phyloP scores from a whole-genome alignment of 2,329 filamentous ascomycete species.

The Phyllosticta paracitricarpa region DNA sequence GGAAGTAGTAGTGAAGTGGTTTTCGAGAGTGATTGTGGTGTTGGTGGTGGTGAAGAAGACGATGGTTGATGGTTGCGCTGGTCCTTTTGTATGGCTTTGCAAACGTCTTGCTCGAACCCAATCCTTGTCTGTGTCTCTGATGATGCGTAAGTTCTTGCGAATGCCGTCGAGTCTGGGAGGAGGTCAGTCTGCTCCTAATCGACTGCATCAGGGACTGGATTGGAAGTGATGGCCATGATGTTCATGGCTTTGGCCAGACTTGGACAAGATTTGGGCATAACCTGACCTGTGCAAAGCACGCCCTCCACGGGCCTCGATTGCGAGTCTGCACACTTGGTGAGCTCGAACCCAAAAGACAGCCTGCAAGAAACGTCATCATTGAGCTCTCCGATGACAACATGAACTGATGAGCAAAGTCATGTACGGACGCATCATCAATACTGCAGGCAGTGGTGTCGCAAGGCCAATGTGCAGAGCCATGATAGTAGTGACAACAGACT shows the following conservation, averaged over 20 bases:
- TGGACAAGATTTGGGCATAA: not conserved
- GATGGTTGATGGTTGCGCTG: not conserved
- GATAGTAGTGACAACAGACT: not conserved
- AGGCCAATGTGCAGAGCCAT: not conserved
- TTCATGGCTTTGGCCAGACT: not conserved
- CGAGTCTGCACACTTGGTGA: not conserved
- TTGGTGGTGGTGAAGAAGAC: not conserved
- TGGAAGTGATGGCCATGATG: constrained; percentile 8
- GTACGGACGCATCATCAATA: not conserved
- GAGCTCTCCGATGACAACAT: not conserved
- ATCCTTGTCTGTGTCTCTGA: not conserved
- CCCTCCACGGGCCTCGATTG: not conserved
- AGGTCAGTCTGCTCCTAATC: not conserved
- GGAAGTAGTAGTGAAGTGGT: not conserved
- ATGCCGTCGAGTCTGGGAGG: not conserved
- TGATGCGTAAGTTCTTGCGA: not conserved
- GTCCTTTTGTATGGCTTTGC: not conserved
- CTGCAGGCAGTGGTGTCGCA: not conserved
- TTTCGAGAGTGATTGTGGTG: not conserved
- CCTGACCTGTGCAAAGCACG: not conserved
- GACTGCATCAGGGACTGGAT: not conserved
- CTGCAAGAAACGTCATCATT: not conserved
- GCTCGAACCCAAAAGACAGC: not conserved
- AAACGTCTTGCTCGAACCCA: not conserved
- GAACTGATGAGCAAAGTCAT: not conserved